Conservation (phyloP, 2,329 filamentous ascomycete genomes). For the Diaporthe caulivora region DNA sequence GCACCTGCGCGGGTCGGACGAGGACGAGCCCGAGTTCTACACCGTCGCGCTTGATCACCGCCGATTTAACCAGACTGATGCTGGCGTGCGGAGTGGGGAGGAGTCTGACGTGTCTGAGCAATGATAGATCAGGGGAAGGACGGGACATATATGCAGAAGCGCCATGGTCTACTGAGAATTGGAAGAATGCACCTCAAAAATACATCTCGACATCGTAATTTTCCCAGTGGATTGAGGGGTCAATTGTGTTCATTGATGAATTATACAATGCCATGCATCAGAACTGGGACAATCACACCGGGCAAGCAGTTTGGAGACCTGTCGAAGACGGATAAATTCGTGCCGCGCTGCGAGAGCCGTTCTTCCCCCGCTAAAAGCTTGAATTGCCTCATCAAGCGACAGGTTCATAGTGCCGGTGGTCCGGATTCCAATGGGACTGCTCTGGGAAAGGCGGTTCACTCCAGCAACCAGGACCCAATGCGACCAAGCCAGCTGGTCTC, state of each 20-base stretch:
- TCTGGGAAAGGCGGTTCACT: background rate
- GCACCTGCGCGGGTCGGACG: constrained; percentile 11
- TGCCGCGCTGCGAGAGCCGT: background rate
- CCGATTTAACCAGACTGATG: background rate
- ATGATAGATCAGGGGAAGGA: background rate
- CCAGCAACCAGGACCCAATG: too few species aligned
- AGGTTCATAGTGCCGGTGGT: background rate
- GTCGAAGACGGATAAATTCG: background rate
- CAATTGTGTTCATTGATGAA: too few species aligned
- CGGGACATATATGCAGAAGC: too few species aligned
- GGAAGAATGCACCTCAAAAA: background rate
- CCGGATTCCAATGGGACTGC: background rate
- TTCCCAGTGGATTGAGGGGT: too few species aligned
- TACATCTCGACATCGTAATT: too few species aligned
- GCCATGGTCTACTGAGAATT: background rate
- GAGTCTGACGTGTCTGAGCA: constrained; percentile 10
- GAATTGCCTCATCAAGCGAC: background rate
- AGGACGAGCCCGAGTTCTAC: constrained; percentile 36
- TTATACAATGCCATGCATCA: too few species aligned
- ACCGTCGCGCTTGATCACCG: constrained; percentile 20
- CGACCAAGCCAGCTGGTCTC: too few species aligned
- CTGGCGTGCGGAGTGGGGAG: background rate
- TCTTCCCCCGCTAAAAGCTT: too few species aligned
- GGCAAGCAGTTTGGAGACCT: accelerated
- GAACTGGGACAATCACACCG: too few species aligned